These are phyloP conservation scores for Vicia faba DNA, from an alignment of 306 rosid species.

Conservation along the genomic window DNA sequence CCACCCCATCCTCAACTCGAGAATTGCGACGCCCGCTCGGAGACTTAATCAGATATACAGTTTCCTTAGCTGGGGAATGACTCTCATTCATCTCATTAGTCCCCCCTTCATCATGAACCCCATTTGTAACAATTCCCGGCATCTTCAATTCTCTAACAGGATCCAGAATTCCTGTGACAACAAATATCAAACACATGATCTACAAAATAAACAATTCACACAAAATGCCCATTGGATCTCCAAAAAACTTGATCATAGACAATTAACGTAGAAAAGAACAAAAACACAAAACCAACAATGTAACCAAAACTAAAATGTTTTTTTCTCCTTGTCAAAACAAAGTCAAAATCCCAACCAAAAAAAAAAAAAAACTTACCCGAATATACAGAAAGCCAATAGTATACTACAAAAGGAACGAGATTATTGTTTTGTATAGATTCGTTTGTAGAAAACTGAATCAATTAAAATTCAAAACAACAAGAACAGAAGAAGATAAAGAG, in stretches of 20 bases:
- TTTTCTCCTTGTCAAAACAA: background rate
- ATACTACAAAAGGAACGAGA: background rate
- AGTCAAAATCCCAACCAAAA: background rate
- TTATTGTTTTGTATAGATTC: slow-evolving; percentile 17
- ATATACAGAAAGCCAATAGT: slow-evolving; percentile 24
- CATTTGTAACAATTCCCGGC: slow-evolving; percentile 73
- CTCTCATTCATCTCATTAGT: slow-evolving; percentile 47
- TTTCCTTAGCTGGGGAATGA: slow-evolving; percentile 55
- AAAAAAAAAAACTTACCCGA: slow-evolving; percentile 4
- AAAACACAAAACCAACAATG: slow-evolving; percentile 29
- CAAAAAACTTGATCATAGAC: slow-evolving; percentile 18
- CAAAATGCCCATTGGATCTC: slow-evolving; percentile 42
- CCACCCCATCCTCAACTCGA: slow-evolving; percentile 46
- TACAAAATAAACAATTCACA: slow-evolving; percentile 42
- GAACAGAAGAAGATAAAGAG: background rate
- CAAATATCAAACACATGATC: slow-evolving; percentile 50
- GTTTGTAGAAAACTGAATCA: slow-evolving; percentile 19
- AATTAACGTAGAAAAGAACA: slow-evolving; percentile 15
- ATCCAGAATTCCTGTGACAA: slow-evolving; percentile 39
- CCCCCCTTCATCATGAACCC: slow-evolving; percentile 48
- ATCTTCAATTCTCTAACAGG: slow-evolving; percentile 49
- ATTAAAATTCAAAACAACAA: background rate
- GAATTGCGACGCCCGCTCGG: slow-evolving; percentile 38
- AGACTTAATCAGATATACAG: slow-evolving; percentile 39
- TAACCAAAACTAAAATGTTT: background rate